Evolutionary conservation across 2,329 filamentous ascomycete species (phyloP).

Genomic region (Cladosporium sp.): DNA sequence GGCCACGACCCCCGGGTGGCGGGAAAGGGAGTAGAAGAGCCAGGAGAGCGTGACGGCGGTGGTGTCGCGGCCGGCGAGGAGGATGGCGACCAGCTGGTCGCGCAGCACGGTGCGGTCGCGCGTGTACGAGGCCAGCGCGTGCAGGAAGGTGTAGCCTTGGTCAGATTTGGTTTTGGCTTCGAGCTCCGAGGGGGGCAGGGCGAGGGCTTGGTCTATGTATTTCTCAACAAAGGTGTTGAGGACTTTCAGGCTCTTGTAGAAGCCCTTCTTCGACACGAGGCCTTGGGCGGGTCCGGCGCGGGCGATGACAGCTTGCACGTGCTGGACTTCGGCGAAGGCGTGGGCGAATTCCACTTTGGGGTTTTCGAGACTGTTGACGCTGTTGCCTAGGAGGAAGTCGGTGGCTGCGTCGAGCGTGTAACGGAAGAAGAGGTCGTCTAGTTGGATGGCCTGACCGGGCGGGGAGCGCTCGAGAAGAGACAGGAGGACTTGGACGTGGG

Average conservation of each 20-base stretch:
- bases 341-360: constrained; percentile 68
- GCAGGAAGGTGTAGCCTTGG: constrained; percentile 75
- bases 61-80: constrained; percentile 83
- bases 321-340: constrained; percentile 76
- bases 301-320: constrained; percentile 64
- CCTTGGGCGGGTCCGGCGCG: constrained; percentile 60
- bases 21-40: constrained; percentile 75
- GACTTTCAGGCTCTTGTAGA: constrained; percentile 59
- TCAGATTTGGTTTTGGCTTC: constrained; percentile 69
- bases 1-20: constrained; percentile 61
- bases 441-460: constrained; percentile 56
- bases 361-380: constrained; percentile 59
- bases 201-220: constrained; percentile 72
- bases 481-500: constrained; percentile 71
- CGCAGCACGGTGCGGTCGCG: constrained; percentile 64
- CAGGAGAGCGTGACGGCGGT: constrained; percentile 79
- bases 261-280: constrained; percentile 61
- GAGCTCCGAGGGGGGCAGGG: constrained; percentile 66
- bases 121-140: constrained; percentile 78
- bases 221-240: constrained; percentile 73
- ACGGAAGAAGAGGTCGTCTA: constrained; percentile 76
- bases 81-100: constrained; percentile 77
- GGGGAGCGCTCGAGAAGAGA: constrained; percentile 48
- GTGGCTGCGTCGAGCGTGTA: constrained; percentile 82
- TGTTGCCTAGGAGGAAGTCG: constrained; percentile 77